Conservation (phyloP, 2,329 filamentous ascomycete genomes). For the Thielaviopsis euricoi region DNA sequence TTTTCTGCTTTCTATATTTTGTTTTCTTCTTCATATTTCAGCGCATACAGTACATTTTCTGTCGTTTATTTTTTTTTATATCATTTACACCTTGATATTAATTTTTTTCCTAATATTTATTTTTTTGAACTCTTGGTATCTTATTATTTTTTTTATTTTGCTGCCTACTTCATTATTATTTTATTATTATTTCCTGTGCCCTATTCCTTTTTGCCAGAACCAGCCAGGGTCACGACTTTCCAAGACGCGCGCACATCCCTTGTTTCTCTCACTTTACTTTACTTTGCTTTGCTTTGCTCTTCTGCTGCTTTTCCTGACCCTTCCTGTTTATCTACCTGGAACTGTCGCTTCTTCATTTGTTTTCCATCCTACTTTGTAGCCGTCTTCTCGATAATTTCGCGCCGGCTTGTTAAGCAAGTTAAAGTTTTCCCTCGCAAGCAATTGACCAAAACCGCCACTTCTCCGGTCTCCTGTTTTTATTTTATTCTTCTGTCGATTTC, state of each 20-base stretch:
- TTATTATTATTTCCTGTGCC: background rate
- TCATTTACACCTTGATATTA: background rate
- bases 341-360: background rate
- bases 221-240: conserved; percentile 5
- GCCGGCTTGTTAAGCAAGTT: background rate
- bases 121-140: background rate
- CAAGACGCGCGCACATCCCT: conserved; percentile 5
- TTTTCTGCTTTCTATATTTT: background rate
- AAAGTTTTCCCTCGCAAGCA: background rate
- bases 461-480: background rate
- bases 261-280: background rate
- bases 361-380: background rate
- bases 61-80: background rate
- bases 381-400: background rate
- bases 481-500: background rate
- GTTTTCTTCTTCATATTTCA: background rate
- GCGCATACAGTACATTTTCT: background rate
- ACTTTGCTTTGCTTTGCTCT: background rate
- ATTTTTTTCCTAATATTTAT: background rate
- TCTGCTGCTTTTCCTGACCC: background rate
- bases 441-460: background rate
- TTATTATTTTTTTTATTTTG: background rate
- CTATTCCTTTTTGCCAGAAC: background rate
- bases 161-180: background rate
- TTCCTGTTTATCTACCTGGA: background rate